Evolutionary conservation across 1,284 basidiomycete genomes (phyloP), one percentile per base, ranked within the genome.

Genomic region (Leccinum cinnamomeum): DNA sequence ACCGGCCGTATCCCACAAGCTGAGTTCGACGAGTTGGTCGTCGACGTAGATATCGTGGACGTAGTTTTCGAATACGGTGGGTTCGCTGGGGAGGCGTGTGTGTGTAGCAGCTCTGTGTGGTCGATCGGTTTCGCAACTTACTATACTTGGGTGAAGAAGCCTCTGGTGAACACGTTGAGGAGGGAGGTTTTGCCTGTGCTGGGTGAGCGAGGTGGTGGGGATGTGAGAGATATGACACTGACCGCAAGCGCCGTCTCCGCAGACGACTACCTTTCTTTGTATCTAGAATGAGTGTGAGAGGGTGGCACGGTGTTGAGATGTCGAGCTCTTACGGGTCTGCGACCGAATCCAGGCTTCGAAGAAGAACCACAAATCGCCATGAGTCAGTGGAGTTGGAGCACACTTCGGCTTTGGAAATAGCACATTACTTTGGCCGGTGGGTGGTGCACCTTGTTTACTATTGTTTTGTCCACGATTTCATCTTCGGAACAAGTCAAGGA

Each of bases 1-100:
- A 93, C 94, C 94, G 44, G 96, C 96, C 48, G 96, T 98, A 75
- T 98, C 97, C 96, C 96, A 98, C 62, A 98, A 74, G 71, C 93
- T 94, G 56, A 98, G 80, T 72, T 98, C 96, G 11, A 98, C 88
- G 20, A 84, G 74, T 67, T 92, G 89, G 37, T 92, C 92, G 62
- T 95, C 93, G 25, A 97, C 85, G 65, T 84, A 83, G 54, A 95
- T 77, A 66, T 92, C 90, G 72, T 95, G 92, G 6, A 96, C 92
- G 71, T 95, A 95, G 78, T 96, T 96, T 76, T 97, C 94, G 67
- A 96, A 95, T 8, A 95, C 92, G 8, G 93, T 95, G 4, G 92
- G 94, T 77, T 96, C 94, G 69, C 92, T 94, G 18, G 14, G n/a
- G 62, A 25, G 16, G 12, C 16, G 71, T 18, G 16, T 20, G 48